phyloP scores from a whole-genome alignment of 106 monocot genomes.

The Xerophyta viscosa region DNA sequence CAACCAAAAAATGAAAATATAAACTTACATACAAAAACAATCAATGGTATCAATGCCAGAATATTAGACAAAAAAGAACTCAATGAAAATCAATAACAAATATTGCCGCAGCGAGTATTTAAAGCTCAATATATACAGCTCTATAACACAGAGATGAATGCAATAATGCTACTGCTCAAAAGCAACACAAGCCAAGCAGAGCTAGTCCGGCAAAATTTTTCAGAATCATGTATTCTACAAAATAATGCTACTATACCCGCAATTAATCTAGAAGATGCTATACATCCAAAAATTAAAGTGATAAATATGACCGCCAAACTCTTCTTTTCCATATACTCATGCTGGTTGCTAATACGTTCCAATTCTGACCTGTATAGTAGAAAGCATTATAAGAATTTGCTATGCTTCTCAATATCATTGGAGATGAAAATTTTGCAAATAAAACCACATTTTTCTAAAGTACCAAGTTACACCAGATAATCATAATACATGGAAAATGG shows the following conservation, averaged over 20 bases:
- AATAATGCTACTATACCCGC: conserved; percentile 21
- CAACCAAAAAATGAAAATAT: too few relatives aligned
- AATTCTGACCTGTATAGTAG: too few relatives aligned
- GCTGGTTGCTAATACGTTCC: conserved; percentile 30
- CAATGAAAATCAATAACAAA: too few relatives aligned
- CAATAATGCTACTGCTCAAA: conserved; percentile 63
- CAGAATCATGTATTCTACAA: conserved; percentile 31
- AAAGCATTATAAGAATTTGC: too few relatives aligned
- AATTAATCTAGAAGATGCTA: conserved; percentile 56
- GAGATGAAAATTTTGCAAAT: too few relatives aligned
- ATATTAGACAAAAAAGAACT: too few relatives aligned
- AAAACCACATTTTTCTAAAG: too few relatives aligned
- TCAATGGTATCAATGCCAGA: too few relatives aligned
- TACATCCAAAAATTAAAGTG: conserved; percentile 59
- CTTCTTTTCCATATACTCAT: conserved; percentile 40
- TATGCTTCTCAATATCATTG: too few relatives aligned
- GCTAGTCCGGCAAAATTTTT: conserved; percentile 36
- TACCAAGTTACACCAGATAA: too few relatives aligned
- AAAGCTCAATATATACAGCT: conserved; percentile 6
- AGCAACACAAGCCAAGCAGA: conserved; percentile 74
- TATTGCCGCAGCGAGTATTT: conserved; percentile 1
- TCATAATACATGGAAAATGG: too few relatives aligned
- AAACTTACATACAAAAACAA: too few relatives aligned
- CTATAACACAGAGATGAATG: conserved; percentile 57
- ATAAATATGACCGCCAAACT: conserved; percentile 53